phyloP scores from a whole-genome alignment of 164 flowering plant species.

The Cinnamomum chago region DNA sequence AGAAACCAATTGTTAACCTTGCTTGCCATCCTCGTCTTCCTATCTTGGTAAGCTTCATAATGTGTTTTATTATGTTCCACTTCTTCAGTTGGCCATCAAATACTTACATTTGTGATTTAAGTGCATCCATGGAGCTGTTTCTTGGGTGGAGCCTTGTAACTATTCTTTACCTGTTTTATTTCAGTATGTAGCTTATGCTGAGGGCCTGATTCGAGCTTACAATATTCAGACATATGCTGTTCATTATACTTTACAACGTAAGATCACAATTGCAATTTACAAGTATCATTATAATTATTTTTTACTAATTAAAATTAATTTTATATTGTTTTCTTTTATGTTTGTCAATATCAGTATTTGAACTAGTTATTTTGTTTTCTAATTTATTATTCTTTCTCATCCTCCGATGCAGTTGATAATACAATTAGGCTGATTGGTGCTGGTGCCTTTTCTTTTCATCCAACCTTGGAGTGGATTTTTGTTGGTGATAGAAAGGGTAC shows the following conservation, averaged over 20 bases:
- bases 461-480: constrained; percentile 95
- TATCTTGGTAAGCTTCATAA: constrained; percentile 54
- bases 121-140: background rate
- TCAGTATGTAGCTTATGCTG: constrained; percentile 98
- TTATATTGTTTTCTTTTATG: background rate
- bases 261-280: constrained; percentile 26
- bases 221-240: constrained; percentile 94
- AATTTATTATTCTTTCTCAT: background rate
- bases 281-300: background rate
- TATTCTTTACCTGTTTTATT: constrained; percentile 13
- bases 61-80: background rate
- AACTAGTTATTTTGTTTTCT: background rate
- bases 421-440: constrained; percentile 93
- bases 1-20: constrained; percentile 93
- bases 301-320: background rate
- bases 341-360: background rate
- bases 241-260: constrained; percentile 90
- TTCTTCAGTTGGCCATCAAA: background rate
- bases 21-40: constrained; percentile 99
- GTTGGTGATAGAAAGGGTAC: constrained; percentile 98
- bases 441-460: constrained; percentile 94
- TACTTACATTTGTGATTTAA: background rate
- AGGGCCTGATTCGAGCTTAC: constrained; percentile 94
- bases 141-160: constrained; percentile 2
- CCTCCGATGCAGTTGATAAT: constrained; percentile 68